These are phyloP conservation scores for Toxicodendron radicans DNA, from an alignment of 345 rosid genomes.

Conservation along the genomic window DNA sequence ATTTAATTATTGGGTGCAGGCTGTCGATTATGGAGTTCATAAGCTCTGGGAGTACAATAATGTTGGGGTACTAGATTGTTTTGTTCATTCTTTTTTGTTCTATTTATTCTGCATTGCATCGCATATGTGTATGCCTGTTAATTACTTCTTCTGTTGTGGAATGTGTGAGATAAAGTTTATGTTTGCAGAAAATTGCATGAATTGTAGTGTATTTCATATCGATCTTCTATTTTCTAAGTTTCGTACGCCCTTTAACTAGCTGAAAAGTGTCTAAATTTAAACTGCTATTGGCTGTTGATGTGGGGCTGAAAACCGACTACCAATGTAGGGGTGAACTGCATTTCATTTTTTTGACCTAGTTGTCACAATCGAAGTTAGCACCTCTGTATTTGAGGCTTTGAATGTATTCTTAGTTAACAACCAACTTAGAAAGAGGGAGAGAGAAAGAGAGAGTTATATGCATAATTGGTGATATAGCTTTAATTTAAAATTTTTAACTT, in stretches of 20 bases:
- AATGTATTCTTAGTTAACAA: too few species aligned
- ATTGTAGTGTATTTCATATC: neutral
- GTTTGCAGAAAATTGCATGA: neutral
- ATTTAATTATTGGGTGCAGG: conserved; percentile 48
- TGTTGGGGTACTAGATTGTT: conserved; percentile 63
- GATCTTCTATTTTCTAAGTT: neutral
- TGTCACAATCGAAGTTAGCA: neutral
- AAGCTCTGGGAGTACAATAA: conserved; percentile 91
- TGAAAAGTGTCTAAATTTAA: neutral
- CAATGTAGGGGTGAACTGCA: neutral
- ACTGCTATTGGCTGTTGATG: neutral
- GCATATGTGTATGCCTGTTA: neutral
- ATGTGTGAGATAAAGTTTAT: neutral
- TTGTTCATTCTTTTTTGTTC: neutral
- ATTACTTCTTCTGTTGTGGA: neutral
- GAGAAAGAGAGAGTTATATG: too few species aligned
- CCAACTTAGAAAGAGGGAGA: too few species aligned
- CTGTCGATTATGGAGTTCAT: conserved; percentile 93
- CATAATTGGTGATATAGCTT: too few species aligned
- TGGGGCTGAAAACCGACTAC: neutral
- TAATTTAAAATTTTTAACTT: too few species aligned
- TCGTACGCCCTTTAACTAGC: neutral
- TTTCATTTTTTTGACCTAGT: neutral
- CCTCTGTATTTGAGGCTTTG: too few species aligned
- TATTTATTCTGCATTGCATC: neutral